phyloP scores from a whole-genome alignment of 2,329 filamentous ascomycete genomes.

The Immersiporthe knoxdaviesiana region DNA sequence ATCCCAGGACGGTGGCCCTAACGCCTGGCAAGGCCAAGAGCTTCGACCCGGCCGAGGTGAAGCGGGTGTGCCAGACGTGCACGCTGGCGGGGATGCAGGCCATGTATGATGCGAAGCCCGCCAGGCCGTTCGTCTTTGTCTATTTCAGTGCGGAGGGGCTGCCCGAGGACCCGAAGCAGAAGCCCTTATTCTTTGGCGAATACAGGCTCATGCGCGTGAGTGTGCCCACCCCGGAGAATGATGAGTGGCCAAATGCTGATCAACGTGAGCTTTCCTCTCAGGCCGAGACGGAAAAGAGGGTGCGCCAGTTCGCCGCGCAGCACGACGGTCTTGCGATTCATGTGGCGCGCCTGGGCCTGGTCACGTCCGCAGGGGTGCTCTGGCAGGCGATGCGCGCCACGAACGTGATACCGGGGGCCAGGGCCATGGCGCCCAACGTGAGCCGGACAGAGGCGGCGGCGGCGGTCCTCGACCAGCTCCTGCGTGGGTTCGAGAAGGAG shows the following conservation, averaged over 20 bases:
- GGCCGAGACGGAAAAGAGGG: constrained; percentile 50
- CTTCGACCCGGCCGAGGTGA: constrained; percentile 31
- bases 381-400: neutral
- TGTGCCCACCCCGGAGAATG: neutral
- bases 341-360: constrained; percentile 49
- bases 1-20: constrained; percentile 36
- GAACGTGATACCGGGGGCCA: constrained; percentile 38
- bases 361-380: constrained; percentile 38
- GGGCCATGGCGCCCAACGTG: constrained; percentile 10
- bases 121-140: constrained; percentile 38
- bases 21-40: constrained; percentile 32
- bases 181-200: constrained; percentile 3
- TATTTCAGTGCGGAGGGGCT: constrained; percentile 27
- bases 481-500: constrained; percentile 52
- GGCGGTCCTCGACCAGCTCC: constrained; percentile 48
- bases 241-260: neutral
- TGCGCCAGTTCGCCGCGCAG: constrained; percentile 46
- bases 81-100: constrained; percentile 35
- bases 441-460: constrained; percentile 38
- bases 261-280: constrained; percentile 32
- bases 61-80: constrained; percentile 35
- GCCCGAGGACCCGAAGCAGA: constrained; percentile 5
- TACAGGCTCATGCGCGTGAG: constrained; percentile 20
- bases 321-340: constrained; percentile 44
- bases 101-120: constrained; percentile 32